These are phyloP conservation scores for Sapria himalayana DNA, from an alignment of 345 rosid species.

Conservation along the genomic window DNA sequence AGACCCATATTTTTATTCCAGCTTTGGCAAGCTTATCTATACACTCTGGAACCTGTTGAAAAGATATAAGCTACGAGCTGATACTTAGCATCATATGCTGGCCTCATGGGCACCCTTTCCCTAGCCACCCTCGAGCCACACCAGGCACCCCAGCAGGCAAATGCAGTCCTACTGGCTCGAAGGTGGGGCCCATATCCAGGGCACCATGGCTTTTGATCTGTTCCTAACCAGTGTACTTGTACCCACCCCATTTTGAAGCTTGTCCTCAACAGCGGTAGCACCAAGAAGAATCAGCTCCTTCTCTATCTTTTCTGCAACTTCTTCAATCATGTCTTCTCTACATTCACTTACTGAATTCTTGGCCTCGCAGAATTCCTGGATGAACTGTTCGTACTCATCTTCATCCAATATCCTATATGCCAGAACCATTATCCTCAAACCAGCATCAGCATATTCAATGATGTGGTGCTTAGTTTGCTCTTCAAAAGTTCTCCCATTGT, in stretches of 20 bases:
- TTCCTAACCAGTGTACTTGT: background rate
- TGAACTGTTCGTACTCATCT: constrained; percentile 49
- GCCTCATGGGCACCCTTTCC: too few species aligned
- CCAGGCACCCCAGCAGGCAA: too few species aligned
- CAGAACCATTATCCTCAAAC: constrained; percentile 80
- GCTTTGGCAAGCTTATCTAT: constrained; percentile 96
- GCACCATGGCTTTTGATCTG: too few species aligned
- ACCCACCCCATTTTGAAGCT: constrained; percentile 87
- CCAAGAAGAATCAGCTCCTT: constrained; percentile 67
- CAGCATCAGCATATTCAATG: constrained; percentile 76
- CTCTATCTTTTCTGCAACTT: constrained; percentile 50
- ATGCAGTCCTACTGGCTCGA: too few species aligned
- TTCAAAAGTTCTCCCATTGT: constrained; percentile 31
- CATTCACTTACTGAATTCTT: constrained; percentile 38
- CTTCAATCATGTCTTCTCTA: constrained; percentile 52
- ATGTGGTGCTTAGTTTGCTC: constrained; percentile 49
- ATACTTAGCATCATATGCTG: too few species aligned
- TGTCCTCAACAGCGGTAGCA: constrained; percentile 92
- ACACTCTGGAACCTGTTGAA: constrained; percentile 79
- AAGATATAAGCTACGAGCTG: too few species aligned
- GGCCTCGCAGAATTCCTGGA: constrained; percentile 42
- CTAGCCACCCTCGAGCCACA: too few species aligned
- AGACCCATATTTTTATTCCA: constrained; percentile 85
- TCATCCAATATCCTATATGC: constrained; percentile 72
- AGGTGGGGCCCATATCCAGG: too few species aligned